Conservation (phyloP, 2,329 filamentous ascomycete species). For the Mycosphaerella sp. region DNA sequence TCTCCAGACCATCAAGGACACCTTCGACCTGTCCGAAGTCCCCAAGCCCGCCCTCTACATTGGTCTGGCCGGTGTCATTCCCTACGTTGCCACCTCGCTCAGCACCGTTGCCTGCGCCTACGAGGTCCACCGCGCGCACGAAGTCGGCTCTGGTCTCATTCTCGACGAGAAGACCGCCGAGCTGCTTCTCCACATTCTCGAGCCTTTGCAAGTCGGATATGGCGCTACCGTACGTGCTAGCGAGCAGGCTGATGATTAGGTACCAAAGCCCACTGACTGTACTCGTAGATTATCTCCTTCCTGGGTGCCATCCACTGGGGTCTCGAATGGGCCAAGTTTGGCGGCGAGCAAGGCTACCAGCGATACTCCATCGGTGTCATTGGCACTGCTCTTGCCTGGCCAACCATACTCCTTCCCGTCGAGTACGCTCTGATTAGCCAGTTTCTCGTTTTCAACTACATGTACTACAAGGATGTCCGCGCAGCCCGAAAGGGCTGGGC, state of each 20-base stretch:
- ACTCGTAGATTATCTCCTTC: constrained; percentile 76
- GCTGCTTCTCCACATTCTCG: constrained; percentile 65
- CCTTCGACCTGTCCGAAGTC: constrained; percentile 43
- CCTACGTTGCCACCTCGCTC: constrained; percentile 74
- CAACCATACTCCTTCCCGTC: constrained; percentile 74
- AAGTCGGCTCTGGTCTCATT: constrained; percentile 56
- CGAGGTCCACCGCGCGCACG: constrained; percentile 66
- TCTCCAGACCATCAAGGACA: constrained; percentile 43
- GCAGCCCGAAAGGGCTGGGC: constrained; percentile 70
- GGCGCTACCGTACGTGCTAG: constrained; percentile 64
- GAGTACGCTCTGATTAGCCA: constrained; percentile 82
- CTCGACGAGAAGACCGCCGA: constrained; percentile 66
- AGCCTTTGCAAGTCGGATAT: constrained; percentile 85
- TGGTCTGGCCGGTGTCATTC: constrained; percentile 47
- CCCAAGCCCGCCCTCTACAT: constrained; percentile 46
- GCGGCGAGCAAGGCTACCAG: constrained; percentile 62
- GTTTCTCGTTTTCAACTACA: constrained; percentile 74
- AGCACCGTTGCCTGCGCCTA: constrained; percentile 77
- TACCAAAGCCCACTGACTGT: background rate
- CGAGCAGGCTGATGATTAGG: too few species aligned
- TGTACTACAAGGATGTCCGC: constrained; percentile 78
- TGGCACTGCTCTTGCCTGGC: constrained; percentile 79
- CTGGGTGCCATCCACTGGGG: constrained; percentile 93
- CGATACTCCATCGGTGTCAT: constrained; percentile 79
- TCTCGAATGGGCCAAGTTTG: constrained; percentile 70